Evolutionary conservation across 345 rosid genomes (phyloP).

Genomic region (Arabidopsis arenosa): DNA sequence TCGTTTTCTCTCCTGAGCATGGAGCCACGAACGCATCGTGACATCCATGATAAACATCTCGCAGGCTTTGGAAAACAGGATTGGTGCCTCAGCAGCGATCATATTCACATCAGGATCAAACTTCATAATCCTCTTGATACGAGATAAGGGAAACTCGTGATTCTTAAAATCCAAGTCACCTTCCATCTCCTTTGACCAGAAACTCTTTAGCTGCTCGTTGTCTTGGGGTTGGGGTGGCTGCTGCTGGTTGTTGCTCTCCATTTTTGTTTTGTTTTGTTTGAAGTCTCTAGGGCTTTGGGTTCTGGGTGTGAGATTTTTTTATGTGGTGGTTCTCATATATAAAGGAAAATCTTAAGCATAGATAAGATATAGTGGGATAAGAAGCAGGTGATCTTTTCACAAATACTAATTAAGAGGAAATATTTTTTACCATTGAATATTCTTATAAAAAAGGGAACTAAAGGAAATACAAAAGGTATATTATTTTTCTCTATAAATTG

Average conservation of each 20-base stretch:
- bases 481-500: no score
- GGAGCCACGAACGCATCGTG: background rate
- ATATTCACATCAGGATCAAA: background rate
- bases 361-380: background rate
- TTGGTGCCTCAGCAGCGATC: background rate
- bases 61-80: background rate
- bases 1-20: background rate
- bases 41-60: background rate
- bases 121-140: background rate
- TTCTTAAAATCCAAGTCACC: background rate
- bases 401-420: no score
- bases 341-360: background rate
- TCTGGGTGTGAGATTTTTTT: background rate
- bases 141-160: background rate
- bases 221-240: background rate
- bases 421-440: no score
- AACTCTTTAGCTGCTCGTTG: background rate
- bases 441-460: no score
- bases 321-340: background rate
- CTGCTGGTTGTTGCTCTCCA: background rate
- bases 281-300: no score
- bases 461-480: no score
- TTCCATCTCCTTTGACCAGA: background rate
- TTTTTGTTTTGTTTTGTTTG: no score
- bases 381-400: background rate